Conservation (phyloP, 108 stramenopile genomes). For the Parietichytrium sp. region DNA sequence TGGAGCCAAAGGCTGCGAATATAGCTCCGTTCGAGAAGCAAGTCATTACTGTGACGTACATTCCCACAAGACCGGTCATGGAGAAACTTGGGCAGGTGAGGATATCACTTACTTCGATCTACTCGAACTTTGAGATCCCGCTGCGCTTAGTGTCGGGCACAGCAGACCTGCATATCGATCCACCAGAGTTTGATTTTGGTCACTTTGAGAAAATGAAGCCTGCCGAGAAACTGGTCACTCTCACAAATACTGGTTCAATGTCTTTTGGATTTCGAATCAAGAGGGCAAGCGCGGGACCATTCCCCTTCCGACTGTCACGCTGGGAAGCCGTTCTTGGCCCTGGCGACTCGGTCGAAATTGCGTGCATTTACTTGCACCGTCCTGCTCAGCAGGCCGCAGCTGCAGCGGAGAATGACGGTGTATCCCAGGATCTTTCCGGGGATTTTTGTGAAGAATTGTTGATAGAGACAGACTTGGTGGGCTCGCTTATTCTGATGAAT, state of each 20-base stretch:
- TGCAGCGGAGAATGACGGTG: too few relatives aligned
- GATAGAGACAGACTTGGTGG: not conserved
- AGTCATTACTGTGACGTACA: not conserved
- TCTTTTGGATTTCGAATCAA: not conserved
- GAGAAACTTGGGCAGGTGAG: not conserved
- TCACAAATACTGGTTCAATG: conserved; percentile 8
- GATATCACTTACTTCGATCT: conserved; percentile 14
- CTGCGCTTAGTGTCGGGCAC: not conserved
- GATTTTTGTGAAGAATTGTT: not conserved
- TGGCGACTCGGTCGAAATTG: not conserved
- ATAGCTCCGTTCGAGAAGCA: conserved; percentile 20
- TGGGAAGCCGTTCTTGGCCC: not conserved
- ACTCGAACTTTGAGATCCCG: conserved; percentile 23
- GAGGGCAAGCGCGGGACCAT: not conserved
- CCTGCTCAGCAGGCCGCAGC: too few relatives aligned
- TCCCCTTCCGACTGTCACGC: not conserved
- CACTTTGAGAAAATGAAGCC: conserved; percentile 13
- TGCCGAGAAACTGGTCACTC: not conserved
- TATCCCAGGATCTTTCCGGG: not conserved
- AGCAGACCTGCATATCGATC: not conserved
- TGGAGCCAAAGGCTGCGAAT: not conserved
- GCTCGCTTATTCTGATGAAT: not conserved
- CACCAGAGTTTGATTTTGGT: not conserved
- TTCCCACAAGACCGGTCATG: not conserved
- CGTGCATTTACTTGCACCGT: not conserved